A percentile compares a stretch with the other conserved stretches of the same genome.
These are phyloP conservation scores for Beauveria pseudobassiana DNA, from an alignment of 2,329 filamentous ascomycete species.

Conservation along the genomic window DNA sequence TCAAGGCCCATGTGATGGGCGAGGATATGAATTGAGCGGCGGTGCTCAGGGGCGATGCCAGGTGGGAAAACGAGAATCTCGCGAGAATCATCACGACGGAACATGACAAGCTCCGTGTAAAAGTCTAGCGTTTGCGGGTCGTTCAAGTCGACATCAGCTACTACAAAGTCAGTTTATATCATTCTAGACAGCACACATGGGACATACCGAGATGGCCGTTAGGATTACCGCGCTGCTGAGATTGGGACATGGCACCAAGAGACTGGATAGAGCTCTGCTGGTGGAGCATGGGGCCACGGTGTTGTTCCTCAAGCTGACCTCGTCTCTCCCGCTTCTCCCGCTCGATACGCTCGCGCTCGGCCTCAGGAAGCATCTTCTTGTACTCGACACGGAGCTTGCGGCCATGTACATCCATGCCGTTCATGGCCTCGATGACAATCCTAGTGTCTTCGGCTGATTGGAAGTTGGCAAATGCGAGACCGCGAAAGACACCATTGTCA, in stretches of 20 bases:
- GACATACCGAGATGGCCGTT: conserved; percentile 37
- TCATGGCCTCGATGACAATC: conserved; percentile 86
- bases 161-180: not conserved
- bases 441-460: conserved; percentile 91
- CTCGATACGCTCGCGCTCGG: conserved; percentile 92
- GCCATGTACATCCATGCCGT: conserved; percentile 91
- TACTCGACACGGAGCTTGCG: conserved; percentile 94
- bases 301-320: conserved; percentile 94
- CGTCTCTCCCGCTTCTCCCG: conserved; percentile 93
- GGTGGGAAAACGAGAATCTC: conserved; percentile 81
- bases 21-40: conserved; percentile 85
- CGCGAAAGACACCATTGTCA: conserved; percentile 93
- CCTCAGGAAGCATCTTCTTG: conserved; percentile 97
- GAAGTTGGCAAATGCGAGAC: conserved; percentile 96
- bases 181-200: conserved; percentile 2
- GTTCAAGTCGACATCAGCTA: conserved; percentile 76
- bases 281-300: conserved; percentile 70
- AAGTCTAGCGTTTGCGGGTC: conserved; percentile 80
- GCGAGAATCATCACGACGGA: conserved; percentile 70
- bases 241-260: conserved; percentile 57
- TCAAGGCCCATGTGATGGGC: conserved; percentile 92
- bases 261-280: conserved; percentile 84
- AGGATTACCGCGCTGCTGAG: conserved; percentile 40
- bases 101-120: conserved; percentile 84
- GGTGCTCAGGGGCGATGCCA: conserved; percentile 72